Evolutionary conservation across 2,329 filamentous ascomycete species (phyloP).

Genomic region (Seiridium cupressi): DNA sequence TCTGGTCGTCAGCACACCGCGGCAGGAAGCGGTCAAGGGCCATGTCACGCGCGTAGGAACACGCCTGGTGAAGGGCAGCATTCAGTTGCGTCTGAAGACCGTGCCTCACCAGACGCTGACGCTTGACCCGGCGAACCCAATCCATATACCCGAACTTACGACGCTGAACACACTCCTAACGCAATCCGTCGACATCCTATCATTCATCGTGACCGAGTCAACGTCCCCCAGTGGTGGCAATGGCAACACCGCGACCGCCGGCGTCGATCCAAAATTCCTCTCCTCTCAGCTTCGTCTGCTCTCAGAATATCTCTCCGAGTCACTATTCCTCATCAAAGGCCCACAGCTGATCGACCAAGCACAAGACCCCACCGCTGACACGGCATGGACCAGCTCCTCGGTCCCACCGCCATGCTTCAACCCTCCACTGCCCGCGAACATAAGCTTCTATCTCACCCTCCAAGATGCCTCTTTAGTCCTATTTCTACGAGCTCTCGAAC

Average conservation of each 20-base stretch:
- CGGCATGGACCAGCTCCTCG: slow-evolving; percentile 26
- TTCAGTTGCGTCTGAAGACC: slow-evolving; percentile 74
- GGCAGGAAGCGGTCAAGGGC: slow-evolving; percentile 89
- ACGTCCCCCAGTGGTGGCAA: slow-evolving; percentile 36
- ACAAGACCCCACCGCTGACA: slow-evolving; percentile 8
- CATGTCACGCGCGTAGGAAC: slow-evolving; percentile 87
- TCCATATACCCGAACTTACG: slow-evolving; percentile 68
- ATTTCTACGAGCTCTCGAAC: slow-evolving; percentile 67
- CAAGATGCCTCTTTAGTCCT: slow-evolving; percentile 70
- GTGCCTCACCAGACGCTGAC: slow-evolving; percentile 51
- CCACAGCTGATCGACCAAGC: slow-evolving; percentile 37
- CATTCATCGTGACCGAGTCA: slow-evolving; percentile 71
- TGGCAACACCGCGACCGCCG: slow-evolving; percentile 36
- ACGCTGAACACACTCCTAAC: slow-evolving; percentile 75
- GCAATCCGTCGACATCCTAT: slow-evolving; percentile 78
- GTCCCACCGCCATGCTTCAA: slow-evolving; percentile 25
- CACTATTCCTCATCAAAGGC: slow-evolving; percentile 55
- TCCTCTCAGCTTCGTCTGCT: slow-evolving; percentile 56
- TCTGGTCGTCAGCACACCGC: slow-evolving; percentile 80
- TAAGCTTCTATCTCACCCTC: slow-evolving; percentile 74
- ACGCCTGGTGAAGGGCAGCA: slow-evolving; percentile 84
- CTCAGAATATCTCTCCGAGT: slow-evolving; percentile 51
- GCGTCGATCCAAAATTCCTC: slow-evolving; percentile 50
- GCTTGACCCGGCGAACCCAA: slow-evolving; percentile 45
- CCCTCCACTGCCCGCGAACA: slow-evolving; percentile 50